Conservation (phyloP, 2,329 filamentous ascomycete genomes). For the Ceratocystis harringtonii region DNA sequence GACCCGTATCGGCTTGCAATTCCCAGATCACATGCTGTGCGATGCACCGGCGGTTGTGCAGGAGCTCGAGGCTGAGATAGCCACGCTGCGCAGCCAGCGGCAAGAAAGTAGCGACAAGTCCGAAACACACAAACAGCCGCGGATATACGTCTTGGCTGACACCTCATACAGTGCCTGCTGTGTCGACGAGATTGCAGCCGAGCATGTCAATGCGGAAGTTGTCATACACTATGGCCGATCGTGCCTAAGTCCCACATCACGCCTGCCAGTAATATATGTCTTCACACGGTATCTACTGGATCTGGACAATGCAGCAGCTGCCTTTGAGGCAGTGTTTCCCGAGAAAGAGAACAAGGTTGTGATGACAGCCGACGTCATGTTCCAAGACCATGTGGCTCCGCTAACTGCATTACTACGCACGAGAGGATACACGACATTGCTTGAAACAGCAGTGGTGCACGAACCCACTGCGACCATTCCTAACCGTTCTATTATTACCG, state of each 20-base stretch:
- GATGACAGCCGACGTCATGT: conserved; percentile 81
- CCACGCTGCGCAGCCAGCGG: not conserved
- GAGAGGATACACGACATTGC: conserved; percentile 54
- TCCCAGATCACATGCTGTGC: conserved; percentile 80
- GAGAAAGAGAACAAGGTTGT: conserved; percentile 45
- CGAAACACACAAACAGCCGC: conserved; percentile 15
- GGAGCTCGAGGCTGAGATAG: conserved; percentile 25
- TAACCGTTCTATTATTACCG: conserved; percentile 40
- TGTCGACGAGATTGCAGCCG: conserved; percentile 89
- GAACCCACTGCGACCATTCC: conserved; percentile 69
- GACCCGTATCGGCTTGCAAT: conserved; percentile 75
- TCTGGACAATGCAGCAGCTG: conserved; percentile 37
- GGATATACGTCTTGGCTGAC: conserved; percentile 76
- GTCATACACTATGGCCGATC: conserved; percentile 90
- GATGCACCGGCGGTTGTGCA: conserved; percentile 73
- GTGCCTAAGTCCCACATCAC: conserved; percentile 77
- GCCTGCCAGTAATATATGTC: conserved; percentile 77
- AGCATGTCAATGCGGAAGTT: conserved; percentile 79
- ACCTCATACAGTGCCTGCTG: conserved; percentile 96
- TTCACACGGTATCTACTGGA: conserved; percentile 65
- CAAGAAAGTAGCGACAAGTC: not conserved
- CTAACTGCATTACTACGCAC: conserved; percentile 40
- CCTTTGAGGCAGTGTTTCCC: conserved; percentile 55
- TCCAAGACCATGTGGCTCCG: conserved; percentile 53
- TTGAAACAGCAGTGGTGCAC: conserved; percentile 57